Percentiles rank a stretch among this genome's conserved stretches.
Evolutionary conservation across 805 yeast species (phyloP).

Genomic region (Wickerhamiella cacticola): DNA sequence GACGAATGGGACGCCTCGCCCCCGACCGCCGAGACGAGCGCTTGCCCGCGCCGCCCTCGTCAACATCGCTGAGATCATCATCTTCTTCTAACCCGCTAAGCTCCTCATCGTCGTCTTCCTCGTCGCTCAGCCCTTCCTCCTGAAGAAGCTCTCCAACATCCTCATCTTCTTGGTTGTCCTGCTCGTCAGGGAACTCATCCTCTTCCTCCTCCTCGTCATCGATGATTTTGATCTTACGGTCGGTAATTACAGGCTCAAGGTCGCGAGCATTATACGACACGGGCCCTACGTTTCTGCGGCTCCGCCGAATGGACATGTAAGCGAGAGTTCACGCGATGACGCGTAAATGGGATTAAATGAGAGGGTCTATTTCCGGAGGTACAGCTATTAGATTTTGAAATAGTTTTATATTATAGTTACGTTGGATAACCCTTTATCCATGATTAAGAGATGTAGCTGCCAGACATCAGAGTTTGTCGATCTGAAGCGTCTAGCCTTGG

Average conservation of each 20-base stretch:
- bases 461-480: no score
- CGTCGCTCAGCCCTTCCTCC: conserved; percentile 12
- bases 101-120: conserved; percentile 16
- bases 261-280: conserved; percentile 9
- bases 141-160: conserved; percentile 13
- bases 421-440: no score
- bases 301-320: conserved; percentile 11
- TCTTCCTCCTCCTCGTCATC: conserved; percentile 7
- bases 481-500: no score
- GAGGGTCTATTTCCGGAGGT: no score
- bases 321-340: neutral
- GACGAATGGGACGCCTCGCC: conserved; percentile 1
- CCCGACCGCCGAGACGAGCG: neutral
- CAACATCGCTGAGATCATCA: conserved; percentile 9
- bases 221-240: conserved; percentile 3
- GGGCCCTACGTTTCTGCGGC: conserved; percentile 9
- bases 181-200: conserved; percentile 10
- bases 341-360: neutral
- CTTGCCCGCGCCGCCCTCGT: neutral
- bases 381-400: no score
- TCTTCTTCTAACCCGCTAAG: conserved; percentile 13
- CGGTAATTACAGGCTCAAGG: neutral
- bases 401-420: no score
- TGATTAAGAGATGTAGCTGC: no score
- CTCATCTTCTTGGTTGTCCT: conserved; percentile 6